Conservation (phyloP, 441 rosid genomes). For the California macrophylla region DNA sequence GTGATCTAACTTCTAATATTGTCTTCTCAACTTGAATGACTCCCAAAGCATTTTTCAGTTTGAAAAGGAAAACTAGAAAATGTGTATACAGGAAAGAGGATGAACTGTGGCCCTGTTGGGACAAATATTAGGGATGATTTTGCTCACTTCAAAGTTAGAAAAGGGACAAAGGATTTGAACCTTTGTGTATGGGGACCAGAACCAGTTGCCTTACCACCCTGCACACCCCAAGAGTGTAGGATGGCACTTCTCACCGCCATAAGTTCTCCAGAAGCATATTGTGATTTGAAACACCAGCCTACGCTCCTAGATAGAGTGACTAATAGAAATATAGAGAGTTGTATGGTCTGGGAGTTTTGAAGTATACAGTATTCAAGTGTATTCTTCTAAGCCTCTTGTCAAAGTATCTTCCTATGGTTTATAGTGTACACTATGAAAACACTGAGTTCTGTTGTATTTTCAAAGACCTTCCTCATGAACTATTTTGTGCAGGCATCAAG, state of each 20-base stretch:
- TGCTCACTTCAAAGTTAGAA: too few relatives aligned
- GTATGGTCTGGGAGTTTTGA: not conserved
- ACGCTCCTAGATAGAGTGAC: not conserved
- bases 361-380: not conserved
- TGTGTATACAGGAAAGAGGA: too few relatives aligned
- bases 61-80: too few relatives aligned
- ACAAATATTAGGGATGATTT: too few relatives aligned
- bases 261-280: not conserved
- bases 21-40: too few relatives aligned
- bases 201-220: too few relatives aligned
- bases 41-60: too few relatives aligned
- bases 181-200: too few relatives aligned
- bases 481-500: conserved; percentile 53
- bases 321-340: not conserved
- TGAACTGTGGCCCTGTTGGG: too few relatives aligned
- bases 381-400: not conserved
- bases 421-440: not conserved
- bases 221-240: not conserved
- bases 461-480: not conserved
- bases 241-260: not conserved
- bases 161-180: too few relatives aligned
- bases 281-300: too few relatives aligned
- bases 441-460: not conserved
- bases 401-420: not conserved
- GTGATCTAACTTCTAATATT: too few relatives aligned